phyloP scores from a whole-genome alignment of 1,139 yeast genomes.

The Barnettozyma hawaiiensis region DNA sequence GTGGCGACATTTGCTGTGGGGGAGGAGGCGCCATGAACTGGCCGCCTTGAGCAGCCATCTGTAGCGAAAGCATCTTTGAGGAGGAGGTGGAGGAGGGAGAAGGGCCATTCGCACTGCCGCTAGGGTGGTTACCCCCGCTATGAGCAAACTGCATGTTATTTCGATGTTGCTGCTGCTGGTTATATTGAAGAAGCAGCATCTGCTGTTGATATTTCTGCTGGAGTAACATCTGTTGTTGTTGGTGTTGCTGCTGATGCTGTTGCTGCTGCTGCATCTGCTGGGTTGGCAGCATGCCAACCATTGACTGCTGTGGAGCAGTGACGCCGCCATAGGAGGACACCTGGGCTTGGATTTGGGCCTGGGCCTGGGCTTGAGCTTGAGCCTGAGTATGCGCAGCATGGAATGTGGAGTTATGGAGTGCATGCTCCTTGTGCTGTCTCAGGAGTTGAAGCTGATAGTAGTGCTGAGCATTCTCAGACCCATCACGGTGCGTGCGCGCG shows the following conservation, averaged over 20 bases:
- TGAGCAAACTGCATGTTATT: conserved; percentile 13
- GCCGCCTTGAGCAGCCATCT: neutral
- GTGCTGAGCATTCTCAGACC: conserved; percentile 59
- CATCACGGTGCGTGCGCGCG: conserved; percentile 64
- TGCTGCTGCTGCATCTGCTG: conserved; percentile 26
- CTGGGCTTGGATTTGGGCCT: conserved; percentile 21
- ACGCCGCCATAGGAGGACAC: neutral
- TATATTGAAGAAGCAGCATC: conserved; percentile 26
- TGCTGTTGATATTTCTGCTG: conserved; percentile 27
- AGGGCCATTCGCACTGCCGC: neutral
- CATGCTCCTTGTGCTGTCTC: conserved; percentile 58
- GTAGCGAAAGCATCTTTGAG: neutral
- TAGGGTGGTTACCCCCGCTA: neutral
- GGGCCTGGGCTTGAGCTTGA: conserved; percentile 23
- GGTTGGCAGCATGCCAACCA: conserved; percentile 17
- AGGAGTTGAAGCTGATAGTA: conserved; percentile 66
- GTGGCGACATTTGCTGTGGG: neutral
- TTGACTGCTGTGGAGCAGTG: conserved; percentile 1
- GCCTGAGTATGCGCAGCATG: conserved; percentile 32
- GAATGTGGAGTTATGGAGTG: conserved; percentile 39
- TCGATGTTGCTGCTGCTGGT: conserved; percentile 26
- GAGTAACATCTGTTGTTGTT: conserved; percentile 25
- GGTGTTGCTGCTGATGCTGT: conserved; percentile 24
- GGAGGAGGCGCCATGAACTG: neutral
- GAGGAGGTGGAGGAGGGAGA: no score